Evolutionary conservation across 116 monocot species (phyloP).

Genomic region (Dioscorea cayenensis): DNA sequence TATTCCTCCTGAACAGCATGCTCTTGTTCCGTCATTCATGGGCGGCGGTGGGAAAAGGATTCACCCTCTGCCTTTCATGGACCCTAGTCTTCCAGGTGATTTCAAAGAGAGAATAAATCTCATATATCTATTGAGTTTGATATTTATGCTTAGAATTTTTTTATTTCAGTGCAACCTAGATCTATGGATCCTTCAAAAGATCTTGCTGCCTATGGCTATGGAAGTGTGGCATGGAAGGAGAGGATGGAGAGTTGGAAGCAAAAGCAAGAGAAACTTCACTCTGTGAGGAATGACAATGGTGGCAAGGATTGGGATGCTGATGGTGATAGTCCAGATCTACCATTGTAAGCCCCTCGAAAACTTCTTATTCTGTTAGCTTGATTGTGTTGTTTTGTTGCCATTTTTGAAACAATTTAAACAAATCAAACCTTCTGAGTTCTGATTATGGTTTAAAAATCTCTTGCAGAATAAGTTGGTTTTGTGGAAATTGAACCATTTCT

Average conservation of each 20-base stretch:
- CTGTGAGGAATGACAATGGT: conserved; percentile 51
- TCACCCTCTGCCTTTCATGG: conserved; percentile 80
- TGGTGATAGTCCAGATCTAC: conserved; percentile 56
- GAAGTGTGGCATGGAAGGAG: conserved; percentile 95
- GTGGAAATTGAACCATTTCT: no score
- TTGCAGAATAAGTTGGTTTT: no score
- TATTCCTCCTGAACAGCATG: conserved; percentile 93
- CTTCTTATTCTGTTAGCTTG: background rate
- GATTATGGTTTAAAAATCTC: no score
- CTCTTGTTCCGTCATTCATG: conserved; percentile 84
- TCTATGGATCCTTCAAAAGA: conserved; percentile 98
- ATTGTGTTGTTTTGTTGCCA: background rate
- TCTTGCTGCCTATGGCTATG: conserved; percentile 90
- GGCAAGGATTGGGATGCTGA: conserved; percentile 53
- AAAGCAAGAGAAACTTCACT: conserved; percentile 77
- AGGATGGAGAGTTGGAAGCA: conserved; percentile 92
- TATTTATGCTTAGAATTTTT: background rate
- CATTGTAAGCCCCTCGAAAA: conserved; percentile 46
- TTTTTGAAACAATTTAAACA: background rate
- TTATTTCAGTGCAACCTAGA: conserved; percentile 75
- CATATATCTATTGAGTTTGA: background rate
- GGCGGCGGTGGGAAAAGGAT: conserved; percentile 92
- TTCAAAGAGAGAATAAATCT: background rate
- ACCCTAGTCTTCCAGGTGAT: conserved; percentile 58
- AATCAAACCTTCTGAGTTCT: no score